Evolutionary conservation across 2,329 filamentous ascomycete species (phyloP), one percentile per base, ranked within the genome.

Genomic region (Calonectria hawksworthii): DNA sequence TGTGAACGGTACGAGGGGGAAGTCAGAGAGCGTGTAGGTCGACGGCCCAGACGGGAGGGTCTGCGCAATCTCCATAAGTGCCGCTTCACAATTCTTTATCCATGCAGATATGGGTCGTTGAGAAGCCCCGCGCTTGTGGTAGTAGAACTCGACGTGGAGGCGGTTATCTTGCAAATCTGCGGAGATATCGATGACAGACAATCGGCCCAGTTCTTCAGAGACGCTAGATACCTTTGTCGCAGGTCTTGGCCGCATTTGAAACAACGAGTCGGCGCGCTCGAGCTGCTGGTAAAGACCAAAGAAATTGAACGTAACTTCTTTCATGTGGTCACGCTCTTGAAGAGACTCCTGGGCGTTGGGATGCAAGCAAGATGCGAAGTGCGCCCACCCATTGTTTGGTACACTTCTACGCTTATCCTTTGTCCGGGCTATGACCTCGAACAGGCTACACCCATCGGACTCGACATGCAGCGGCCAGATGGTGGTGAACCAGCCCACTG

Each of bases 401-500:
- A 78, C 51, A 2, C 51, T 41, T 13, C 78, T 70, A 6, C 76
- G 72, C 5, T 50, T 75, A 41, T 82, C 79, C 50, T 82, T 81
- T 10, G 75, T 75, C 13, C 50, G 63, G 10, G 72, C 69, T 28
- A 82, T 68, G 1, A 73, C 56, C 10, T 79, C 70, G 4, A 73
- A 3, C 2, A 77, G 10, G 32, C 63, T 47, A n/a, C 32, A 1
- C 21, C 44, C 18, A 28, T 34, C 41, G 7, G 44, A 61, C 4
- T 56, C 14, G n/a, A 72, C 41, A n/a, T 72, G 47, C 9, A 83
- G 72, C 0, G 84, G 83, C 51, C 68, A 80, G n/a, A 85, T 73
- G 1, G 82, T 82, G 0, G 84, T 84, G 72, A 85, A 85, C 84
- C 84, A 85, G 1, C 84, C 85, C 0, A 88, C 83, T 0, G 86